phyloP scores from a whole-genome alignment of 2,329 filamentous ascomycete genomes.

The Penicillium glabrum region DNA sequence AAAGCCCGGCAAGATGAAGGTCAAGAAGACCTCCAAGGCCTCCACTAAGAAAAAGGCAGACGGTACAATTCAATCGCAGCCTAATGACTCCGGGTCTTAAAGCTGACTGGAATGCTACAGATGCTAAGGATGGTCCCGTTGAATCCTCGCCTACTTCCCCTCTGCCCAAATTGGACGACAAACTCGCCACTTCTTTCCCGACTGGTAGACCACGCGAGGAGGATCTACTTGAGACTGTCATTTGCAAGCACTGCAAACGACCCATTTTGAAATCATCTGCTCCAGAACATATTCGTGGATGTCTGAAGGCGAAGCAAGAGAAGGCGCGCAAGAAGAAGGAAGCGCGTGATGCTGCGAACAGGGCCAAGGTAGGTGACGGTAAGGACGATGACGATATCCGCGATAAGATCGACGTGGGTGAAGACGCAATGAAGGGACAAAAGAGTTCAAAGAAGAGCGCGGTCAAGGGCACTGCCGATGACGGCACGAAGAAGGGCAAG shows the following conservation, averaged over 20 bases:
- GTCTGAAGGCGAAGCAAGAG: conserved; percentile 79
- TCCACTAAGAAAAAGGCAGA: conserved; percentile 38
- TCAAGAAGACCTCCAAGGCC: conserved; percentile 40
- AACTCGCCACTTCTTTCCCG: conserved; percentile 73
- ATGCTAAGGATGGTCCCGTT: conserved; percentile 27
- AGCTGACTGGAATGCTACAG: conserved; percentile 6
- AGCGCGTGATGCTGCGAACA: conserved; percentile 67
- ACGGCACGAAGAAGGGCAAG: conserved; percentile 64
- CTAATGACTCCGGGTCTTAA: neutral
- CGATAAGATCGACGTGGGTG: conserved; percentile 35
- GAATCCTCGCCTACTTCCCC: conserved; percentile 40
- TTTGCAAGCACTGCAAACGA: conserved; percentile 95
- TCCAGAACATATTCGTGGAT: conserved; percentile 77
- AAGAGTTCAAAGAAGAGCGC: conserved; percentile 66
- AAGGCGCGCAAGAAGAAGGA: conserved; percentile 77
- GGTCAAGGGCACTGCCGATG: conserved; percentile 54
- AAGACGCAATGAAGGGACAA: conserved; percentile 54
- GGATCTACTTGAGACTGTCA: conserved; percentile 73
- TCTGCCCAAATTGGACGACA: conserved; percentile 67
- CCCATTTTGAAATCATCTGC: conserved; percentile 74
- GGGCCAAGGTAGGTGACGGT: conserved; percentile 53
- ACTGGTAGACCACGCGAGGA: conserved; percentile 81
- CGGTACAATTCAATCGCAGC: conserved; percentile 22
- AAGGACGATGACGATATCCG: conserved; percentile 48
- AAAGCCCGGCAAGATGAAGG: conserved; percentile 46